A percentile compares a stretch with the other conserved stretches of the same genome.
Conservation (phyloP, 2,329 filamentous ascomycete species). For the Salinomyces thailandicus region DNA sequence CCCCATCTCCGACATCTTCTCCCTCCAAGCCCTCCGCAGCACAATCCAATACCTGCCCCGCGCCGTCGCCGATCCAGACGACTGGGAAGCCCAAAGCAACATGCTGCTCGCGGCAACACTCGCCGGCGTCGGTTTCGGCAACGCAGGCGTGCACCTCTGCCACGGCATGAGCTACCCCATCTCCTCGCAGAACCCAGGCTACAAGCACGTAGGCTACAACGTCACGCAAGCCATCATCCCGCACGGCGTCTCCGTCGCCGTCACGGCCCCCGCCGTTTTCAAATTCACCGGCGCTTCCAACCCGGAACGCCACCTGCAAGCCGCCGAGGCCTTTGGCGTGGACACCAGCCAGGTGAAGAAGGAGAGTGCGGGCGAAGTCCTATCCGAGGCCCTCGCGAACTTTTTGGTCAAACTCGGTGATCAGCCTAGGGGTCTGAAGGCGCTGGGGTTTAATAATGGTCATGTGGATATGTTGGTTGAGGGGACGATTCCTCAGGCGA, state of each 20-base stretch:
- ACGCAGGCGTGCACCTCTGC: conserved; percentile 86
- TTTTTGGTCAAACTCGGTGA: conserved; percentile 80
- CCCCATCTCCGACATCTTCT: conserved; percentile 96
- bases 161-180: conserved; percentile 97
- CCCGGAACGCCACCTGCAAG: conserved; percentile 79
- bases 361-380: conserved; percentile 79
- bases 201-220: conserved; percentile 79
- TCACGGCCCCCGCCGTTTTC: conserved; percentile 89
- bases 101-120: conserved; percentile 94
- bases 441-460: conserved; percentile 63
- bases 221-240: conserved; percentile 73
- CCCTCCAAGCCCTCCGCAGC: conserved; percentile 67
- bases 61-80: conserved; percentile 76
- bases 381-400: conserved; percentile 68
- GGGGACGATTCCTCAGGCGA: conserved; percentile 82
- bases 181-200: conserved; percentile 85
- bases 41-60: conserved; percentile 90
- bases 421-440: conserved; percentile 77
- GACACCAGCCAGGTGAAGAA: conserved; percentile 79
- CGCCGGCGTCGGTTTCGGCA: conserved; percentile 92
- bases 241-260: conserved; percentile 89
- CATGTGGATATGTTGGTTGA: conserved; percentile 81
- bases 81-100: conserved; percentile 82
- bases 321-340: conserved; percentile 82
- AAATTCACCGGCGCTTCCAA: conserved; percentile 85